Conservation (phyloP, 179 eudicot genomes). For the Carnegiea gigantea region DNA sequence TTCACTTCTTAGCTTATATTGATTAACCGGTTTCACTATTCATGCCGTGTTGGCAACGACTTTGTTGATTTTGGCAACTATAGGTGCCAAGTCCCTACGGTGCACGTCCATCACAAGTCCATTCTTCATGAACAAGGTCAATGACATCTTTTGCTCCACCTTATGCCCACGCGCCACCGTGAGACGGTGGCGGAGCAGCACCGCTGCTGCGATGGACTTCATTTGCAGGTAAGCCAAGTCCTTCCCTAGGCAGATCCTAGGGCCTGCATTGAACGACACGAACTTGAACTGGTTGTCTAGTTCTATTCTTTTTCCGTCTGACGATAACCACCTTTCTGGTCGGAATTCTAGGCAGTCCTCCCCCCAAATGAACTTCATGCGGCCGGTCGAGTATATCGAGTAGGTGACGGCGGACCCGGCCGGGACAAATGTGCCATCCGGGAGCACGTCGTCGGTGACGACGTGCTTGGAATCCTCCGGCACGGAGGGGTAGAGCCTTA, state of each 20-base stretch:
- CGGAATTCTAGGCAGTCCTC: constrained; percentile 57
- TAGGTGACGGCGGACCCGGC: constrained; percentile 60
- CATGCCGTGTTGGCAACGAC: constrained; percentile 23
- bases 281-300: constrained; percentile 44
- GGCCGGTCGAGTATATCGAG: constrained; percentile 55
- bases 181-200: constrained; percentile 52
- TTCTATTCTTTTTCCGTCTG: constrained; percentile 36
- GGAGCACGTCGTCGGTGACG: constrained; percentile 46
- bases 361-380: constrained; percentile 67
- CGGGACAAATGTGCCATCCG: constrained; percentile 64
- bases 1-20: not conserved
- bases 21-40: not conserved
- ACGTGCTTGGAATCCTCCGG: constrained; percentile 69
- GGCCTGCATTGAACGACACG: constrained; percentile 67
- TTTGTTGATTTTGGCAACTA: constrained; percentile 33
- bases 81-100: constrained; percentile 47
- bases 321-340: constrained; percentile 62
- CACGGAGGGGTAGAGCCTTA: constrained; percentile 59
- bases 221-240: constrained; percentile 61
- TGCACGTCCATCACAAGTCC: constrained; percentile 54
- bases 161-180: constrained; percentile 47
- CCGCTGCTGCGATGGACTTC: constrained; percentile 61
- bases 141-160: constrained; percentile 69
- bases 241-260: constrained; percentile 63
- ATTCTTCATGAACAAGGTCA: constrained; percentile 57